Evolutionary conservation across 371 early-diverging fungal species (phyloP).

Genomic region (Mucor lusitanicus): DNA sequence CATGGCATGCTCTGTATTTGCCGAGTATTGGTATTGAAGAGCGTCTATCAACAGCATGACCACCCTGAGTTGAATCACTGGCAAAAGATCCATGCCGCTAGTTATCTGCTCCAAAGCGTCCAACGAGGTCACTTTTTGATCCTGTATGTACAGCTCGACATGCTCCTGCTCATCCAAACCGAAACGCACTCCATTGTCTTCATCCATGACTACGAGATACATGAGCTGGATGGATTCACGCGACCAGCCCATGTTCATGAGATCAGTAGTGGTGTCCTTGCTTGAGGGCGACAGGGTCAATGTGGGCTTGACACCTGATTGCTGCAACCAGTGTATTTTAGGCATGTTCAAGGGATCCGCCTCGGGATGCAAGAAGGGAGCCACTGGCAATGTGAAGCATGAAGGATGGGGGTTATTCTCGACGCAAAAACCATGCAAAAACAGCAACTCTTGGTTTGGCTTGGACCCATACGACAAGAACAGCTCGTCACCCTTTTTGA

Average conservation of each 20-base stretch:
- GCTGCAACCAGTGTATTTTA: slow-evolving; percentile 26
- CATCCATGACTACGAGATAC: slow-evolving; percentile 30
- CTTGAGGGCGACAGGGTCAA: slow-evolving; percentile 7
- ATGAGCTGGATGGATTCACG: slow-evolving; percentile 19
- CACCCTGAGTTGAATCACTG: slow-evolving; percentile 28
- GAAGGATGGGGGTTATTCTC: slow-evolving; percentile 33
- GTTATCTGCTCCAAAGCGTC: slow-evolving; percentile 7
- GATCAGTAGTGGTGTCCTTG: background rate
- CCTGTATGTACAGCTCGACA: background rate
- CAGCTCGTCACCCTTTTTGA: slow-evolving; percentile 24
- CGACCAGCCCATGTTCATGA: slow-evolving; percentile 17
- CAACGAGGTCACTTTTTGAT: background rate
- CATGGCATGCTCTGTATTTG: background rate
- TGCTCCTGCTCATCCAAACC: background rate
- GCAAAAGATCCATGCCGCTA: background rate
- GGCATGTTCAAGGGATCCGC: background rate
- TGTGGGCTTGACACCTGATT: slow-evolving; percentile 7
- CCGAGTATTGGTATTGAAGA: slow-evolving; percentile 11
- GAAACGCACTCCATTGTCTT: slow-evolving; percentile 22
- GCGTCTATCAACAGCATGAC: slow-evolving; percentile 30
- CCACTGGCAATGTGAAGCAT: slow-evolving; percentile 13
- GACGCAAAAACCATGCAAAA: slow-evolving; percentile 57
- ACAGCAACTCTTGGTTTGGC: slow-evolving; percentile 67
- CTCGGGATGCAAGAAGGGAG: slow-evolving; percentile 20
- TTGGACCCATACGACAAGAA: slow-evolving; percentile 61